These are phyloP conservation scores for Nakataea oryzae DNA, from an alignment of 2,329 filamentous ascomycete species.

Conservation along the genomic window DNA sequence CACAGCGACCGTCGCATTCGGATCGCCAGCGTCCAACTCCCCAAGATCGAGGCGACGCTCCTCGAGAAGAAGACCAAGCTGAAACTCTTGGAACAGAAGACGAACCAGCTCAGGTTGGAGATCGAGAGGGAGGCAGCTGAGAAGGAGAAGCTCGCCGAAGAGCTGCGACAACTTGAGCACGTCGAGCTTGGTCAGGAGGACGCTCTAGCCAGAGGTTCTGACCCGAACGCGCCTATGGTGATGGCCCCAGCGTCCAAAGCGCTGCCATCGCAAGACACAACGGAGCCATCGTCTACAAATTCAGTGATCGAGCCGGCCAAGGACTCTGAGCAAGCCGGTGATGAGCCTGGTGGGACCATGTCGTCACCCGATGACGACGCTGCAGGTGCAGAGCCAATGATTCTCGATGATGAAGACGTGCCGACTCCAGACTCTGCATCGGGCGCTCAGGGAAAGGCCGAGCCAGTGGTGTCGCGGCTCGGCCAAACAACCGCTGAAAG, in stretches of 20 bases:
- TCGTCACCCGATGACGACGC: background rate
- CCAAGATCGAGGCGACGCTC: conserved; percentile 25
- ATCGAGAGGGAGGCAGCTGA: conserved; percentile 24
- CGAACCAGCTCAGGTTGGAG: conserved; percentile 37
- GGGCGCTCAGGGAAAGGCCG: background rate
- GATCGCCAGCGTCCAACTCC: conserved; percentile 26
- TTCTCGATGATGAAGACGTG: background rate
- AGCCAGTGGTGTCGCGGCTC: background rate
- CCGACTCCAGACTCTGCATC: background rate
- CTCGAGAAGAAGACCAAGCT: conserved; percentile 36
- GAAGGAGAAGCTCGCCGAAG: conserved; percentile 18
- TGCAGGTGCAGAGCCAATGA: background rate
- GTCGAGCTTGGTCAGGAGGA: background rate
- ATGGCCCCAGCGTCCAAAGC: background rate
- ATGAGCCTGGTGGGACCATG: background rate
- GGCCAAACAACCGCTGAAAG: background rate
- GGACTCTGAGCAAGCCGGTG: background rate
- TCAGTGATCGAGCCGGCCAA: background rate
- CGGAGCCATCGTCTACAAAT: background rate
- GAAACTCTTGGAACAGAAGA: conserved; percentile 32
- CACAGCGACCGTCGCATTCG: conserved; percentile 18
- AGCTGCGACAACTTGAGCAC: conserved; percentile 21
- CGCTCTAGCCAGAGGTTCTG: background rate
- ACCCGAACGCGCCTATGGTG: background rate
- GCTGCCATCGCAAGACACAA: background rate